These are phyloP conservation scores for Irpex sp. DNA, from an alignment of 1,284 basidiomycete species.

Conservation along the genomic window DNA sequence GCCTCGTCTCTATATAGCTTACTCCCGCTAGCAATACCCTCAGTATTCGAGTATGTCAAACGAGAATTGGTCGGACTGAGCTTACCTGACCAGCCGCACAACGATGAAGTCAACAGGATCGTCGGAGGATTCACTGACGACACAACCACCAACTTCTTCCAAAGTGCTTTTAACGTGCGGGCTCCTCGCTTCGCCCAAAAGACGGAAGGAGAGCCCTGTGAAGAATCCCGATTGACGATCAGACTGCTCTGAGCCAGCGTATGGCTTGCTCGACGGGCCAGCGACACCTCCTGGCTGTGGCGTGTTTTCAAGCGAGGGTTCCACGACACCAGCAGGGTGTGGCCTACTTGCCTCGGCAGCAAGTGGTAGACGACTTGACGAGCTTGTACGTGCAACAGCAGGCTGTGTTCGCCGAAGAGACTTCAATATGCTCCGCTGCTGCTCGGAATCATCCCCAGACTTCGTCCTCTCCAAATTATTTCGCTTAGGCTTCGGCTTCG, in stretches of 20 bases:
- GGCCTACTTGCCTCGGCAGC: too few species aligned
- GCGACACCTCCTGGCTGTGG: too few species aligned
- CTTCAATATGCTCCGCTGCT: slow-evolving; percentile 41
- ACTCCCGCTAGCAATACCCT: slow-evolving; percentile 43
- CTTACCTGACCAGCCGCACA: slow-evolving; percentile 65
- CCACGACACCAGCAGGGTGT: too few species aligned
- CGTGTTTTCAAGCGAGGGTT: too few species aligned
- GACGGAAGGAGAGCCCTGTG: slow-evolving; percentile 45
- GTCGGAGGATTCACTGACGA: slow-evolving; percentile 40
- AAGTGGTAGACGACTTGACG: too few species aligned
- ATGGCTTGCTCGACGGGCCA: background rate
- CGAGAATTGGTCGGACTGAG: slow-evolving; percentile 5
- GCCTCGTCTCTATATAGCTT: slow-evolving; percentile 50
- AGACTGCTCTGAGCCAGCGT: background rate
- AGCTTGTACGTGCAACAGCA: slow-evolving; percentile 35
- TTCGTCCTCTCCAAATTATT: background rate
- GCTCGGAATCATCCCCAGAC: background rate
- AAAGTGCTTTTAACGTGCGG: slow-evolving; percentile 51
- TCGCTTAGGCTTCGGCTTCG: slow-evolving; percentile 5
- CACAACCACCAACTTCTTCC: slow-evolving; percentile 48
- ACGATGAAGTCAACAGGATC: slow-evolving; percentile 57
- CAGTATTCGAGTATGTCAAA: background rate
- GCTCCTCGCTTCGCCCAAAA: slow-evolving; percentile 59
- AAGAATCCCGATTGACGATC: slow-evolving; percentile 29
- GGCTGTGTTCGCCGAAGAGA: slow-evolving; percentile 53